Conservation (phyloP, 2,329 filamentous ascomycete species). For the Scedosporium apiospermum region DNA sequence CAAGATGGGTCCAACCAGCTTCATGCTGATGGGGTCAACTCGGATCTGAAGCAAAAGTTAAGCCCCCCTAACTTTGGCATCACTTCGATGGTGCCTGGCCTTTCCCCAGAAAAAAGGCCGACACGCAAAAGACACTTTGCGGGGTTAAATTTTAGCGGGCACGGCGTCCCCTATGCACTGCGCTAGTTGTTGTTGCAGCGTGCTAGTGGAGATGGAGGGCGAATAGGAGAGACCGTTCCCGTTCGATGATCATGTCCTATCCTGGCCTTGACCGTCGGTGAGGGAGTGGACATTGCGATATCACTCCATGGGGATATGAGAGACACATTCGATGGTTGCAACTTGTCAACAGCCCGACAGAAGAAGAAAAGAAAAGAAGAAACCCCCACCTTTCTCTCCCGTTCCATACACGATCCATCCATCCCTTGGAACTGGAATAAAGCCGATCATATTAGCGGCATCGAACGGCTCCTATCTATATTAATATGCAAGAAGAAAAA, state of each 20-base stretch:
- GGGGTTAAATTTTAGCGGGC: neutral
- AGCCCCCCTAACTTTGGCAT: neutral
- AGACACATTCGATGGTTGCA: no score
- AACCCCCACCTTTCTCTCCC: neutral
- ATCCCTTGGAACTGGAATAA: neutral
- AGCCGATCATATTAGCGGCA: neutral
- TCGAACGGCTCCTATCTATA: neutral
- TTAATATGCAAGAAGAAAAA: neutral
- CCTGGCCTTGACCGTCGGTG: no score
- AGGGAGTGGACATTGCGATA: no score
- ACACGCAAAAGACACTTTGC: neutral
- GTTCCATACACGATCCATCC: neutral
- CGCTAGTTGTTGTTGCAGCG: neutral
- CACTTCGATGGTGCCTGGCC: neutral
- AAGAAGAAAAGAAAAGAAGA: neutral
- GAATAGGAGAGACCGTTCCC: no score
- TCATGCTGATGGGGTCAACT: no score
- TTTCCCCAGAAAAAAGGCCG: neutral
- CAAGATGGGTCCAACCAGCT: no score
- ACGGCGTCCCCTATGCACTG: neutral
- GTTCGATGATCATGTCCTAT: no score
- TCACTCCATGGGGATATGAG: no score
- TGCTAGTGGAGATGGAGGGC: no score
- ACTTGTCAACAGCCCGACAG: neutral
- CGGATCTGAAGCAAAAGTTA: neutral